Conservation (phyloP, 768 basidiomycete genomes). For the Tylopilus vinaceipallidus region DNA sequence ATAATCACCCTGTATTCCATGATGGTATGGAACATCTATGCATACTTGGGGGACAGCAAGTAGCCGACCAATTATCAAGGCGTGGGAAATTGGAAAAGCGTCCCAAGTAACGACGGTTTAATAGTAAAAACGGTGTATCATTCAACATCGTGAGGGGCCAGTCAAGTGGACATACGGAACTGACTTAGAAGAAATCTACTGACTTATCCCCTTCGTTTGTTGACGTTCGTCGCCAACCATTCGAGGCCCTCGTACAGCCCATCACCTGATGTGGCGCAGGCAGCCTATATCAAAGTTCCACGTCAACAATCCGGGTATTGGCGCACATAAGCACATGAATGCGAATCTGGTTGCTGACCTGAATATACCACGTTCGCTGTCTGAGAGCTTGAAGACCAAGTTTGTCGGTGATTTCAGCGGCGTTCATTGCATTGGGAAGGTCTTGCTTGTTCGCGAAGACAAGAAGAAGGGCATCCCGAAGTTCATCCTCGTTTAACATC, state of each 20-base stretch:
- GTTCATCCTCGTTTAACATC: constrained; percentile 99
- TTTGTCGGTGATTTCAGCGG: constrained; percentile 99
- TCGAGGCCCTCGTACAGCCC: constrained; percentile 98
- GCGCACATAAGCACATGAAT: not conserved
- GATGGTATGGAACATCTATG: constrained; percentile 16
- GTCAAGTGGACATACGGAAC: constrained; percentile 47
- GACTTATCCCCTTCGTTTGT: constrained; percentile 69
- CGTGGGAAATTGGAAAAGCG: constrained; percentile 26
- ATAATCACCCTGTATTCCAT: constrained; percentile 9
- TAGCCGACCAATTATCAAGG: constrained; percentile 5
- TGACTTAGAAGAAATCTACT: constrained; percentile 32
- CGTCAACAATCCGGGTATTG: constrained; percentile 11
- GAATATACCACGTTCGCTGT: constrained; percentile 97
- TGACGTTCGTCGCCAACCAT: constrained; percentile 90
- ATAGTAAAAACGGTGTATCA: constrained; percentile 46
- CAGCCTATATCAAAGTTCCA: constrained; percentile 58
- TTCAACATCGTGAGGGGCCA: constrained; percentile 58
- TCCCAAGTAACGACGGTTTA: constrained; percentile 33
- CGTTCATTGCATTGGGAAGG: constrained; percentile 99
- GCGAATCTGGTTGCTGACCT: constrained; percentile 48
- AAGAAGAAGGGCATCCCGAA: constrained; percentile 95
- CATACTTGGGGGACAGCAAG: constrained; percentile 14
- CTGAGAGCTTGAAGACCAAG: constrained; percentile 96
- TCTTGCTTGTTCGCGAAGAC: constrained; percentile 99
- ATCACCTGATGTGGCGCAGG: constrained; percentile 97